These are phyloP conservation scores for Dryadomyces sulphureus DNA, from an alignment of 2,329 filamentous ascomycete species.

Conservation along the genomic window DNA sequence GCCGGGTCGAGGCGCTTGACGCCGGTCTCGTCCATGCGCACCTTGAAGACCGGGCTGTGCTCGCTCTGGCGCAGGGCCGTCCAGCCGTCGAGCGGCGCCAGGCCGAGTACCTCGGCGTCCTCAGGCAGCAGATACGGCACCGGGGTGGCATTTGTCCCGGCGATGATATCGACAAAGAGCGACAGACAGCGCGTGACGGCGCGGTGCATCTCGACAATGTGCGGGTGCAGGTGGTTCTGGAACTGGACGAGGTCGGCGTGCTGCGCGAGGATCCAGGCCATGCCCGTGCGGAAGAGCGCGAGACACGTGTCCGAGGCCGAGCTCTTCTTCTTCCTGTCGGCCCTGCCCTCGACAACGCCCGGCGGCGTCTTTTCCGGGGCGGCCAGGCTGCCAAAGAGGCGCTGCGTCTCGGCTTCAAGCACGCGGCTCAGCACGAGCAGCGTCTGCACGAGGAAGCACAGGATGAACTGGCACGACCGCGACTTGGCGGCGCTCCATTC, in stretches of 20 bases:
- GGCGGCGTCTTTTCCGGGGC: not conserved
- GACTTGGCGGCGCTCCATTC: slow-evolving; percentile 29
- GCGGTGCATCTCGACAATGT: slow-evolving; percentile 30
- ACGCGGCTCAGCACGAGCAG: slow-evolving; percentile 58
- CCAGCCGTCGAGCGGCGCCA: slow-evolving; percentile 23
- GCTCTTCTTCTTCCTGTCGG: not conserved
- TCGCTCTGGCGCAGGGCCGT: slow-evolving; percentile 3
- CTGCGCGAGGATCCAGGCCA: slow-evolving; percentile 36
- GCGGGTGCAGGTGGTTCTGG: slow-evolving; percentile 27
- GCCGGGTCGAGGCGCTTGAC: slow-evolving; percentile 4
- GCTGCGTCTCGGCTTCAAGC: slow-evolving; percentile 23
- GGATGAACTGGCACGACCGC: slow-evolving; percentile 46
- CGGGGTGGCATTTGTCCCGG: slow-evolving; percentile 23
- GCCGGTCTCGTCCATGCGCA: slow-evolving; percentile 8
- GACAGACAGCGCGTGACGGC: slow-evolving; percentile 31
- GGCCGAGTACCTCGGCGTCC: slow-evolving; percentile 30
- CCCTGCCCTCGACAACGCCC: slow-evolving; percentile 14
- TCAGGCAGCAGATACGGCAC: slow-evolving; percentile 34
- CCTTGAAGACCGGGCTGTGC: slow-evolving; percentile 6
- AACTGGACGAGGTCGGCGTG: slow-evolving; percentile 31
- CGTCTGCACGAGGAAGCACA: slow-evolving; percentile 66
- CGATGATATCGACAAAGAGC: slow-evolving; percentile 31
- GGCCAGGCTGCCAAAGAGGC: slow-evolving; percentile 4
- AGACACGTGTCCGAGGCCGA: slow-evolving; percentile 27
- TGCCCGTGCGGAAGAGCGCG: slow-evolving; percentile 36